Percentiles rank a stretch among this genome's conserved stretches.
phyloP scores from a whole-genome alignment of 495 filamentous ascomycete species.

The Aspergillus cavernicola region DNA sequence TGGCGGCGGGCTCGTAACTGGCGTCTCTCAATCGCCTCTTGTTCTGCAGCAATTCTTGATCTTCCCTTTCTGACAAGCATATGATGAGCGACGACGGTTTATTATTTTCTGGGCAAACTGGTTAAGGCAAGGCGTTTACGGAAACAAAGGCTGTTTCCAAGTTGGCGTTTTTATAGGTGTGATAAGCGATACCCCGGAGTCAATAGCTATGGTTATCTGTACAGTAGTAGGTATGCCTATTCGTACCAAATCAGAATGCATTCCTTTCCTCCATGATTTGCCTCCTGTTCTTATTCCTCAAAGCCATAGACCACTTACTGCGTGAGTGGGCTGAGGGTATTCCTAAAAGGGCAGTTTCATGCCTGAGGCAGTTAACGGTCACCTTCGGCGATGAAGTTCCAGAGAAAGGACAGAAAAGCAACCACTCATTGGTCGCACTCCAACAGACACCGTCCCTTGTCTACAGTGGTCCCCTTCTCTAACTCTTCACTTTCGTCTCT shows the following conservation, averaged over 20 bases:
- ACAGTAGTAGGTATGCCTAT: constrained; percentile 1
- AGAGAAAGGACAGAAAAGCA: not conserved
- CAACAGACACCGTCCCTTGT: not conserved
- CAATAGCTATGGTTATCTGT: constrained; percentile 2
- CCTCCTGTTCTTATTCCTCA: not conserved
- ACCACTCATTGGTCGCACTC: not conserved
- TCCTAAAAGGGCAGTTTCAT: constrained; percentile 7
- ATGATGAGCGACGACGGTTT: constrained; percentile 9
- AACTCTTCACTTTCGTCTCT: not conserved
- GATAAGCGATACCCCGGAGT: constrained; percentile 9
- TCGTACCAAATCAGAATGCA: not conserved
- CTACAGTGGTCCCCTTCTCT: not conserved
- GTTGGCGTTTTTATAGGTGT: not conserved
- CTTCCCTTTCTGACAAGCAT: not conserved
- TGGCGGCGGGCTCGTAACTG: constrained; percentile 17
- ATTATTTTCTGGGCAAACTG: constrained; percentile 4
- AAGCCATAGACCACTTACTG: not conserved
- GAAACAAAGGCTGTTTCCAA: too few species aligned
- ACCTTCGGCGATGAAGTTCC: constrained; percentile 9
- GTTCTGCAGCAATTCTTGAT: not conserved
- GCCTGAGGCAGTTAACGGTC: constrained; percentile 14
- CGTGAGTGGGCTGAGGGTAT: not conserved
- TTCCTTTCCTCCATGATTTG: not conserved
- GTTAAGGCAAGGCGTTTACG: constrained; percentile 8
- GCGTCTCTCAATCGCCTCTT: too few species aligned